Percentiles rank a stretch among this genome's conserved stretches.
Conservation (phyloP, 1,284 basidiomycete genomes). For the Microbotryum saponariae region DNA sequence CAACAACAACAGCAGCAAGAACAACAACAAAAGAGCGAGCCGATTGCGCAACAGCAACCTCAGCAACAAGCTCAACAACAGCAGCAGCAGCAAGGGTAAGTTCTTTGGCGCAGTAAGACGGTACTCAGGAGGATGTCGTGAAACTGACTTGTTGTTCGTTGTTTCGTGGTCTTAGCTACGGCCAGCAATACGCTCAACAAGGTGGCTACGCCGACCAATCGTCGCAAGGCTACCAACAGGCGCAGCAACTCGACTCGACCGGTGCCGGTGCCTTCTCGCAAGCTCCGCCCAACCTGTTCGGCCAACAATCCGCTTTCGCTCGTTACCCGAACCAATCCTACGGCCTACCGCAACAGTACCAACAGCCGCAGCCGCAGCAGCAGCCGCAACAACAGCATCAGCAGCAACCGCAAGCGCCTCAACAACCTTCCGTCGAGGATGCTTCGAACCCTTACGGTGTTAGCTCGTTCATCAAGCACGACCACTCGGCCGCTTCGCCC, state of each 20-base stretch:
- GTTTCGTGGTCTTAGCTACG: too few species aligned
- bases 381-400: constrained; percentile 4
- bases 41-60: constrained; percentile 7
- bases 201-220: background rate
- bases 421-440: constrained; percentile 2
- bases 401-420: background rate
- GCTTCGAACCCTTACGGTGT: constrained; percentile 5
- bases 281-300: constrained; percentile 29
- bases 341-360: constrained; percentile 21
- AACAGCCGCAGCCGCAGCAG: background rate
- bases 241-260: constrained; percentile 9
- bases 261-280: constrained; percentile 19
- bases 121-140: constrained; percentile 12
- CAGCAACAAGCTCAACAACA: constrained; percentile 20
- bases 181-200: background rate
- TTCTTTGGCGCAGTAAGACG: background rate
- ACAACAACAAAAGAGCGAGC: constrained; percentile 1
- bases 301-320: constrained; percentile 25
- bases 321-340: constrained; percentile 22
- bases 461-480: constrained; percentile 20
- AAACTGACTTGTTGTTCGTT: constrained; percentile 4
- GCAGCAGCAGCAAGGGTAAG: constrained; percentile 10
- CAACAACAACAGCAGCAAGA: constrained; percentile 5
- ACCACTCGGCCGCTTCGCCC: constrained; percentile 19
- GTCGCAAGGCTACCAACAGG: background rate